Evolutionary conservation across 768 basidiomycete genomes (phyloP), one percentile per base, ranked within the genome.

Genomic region (Cubamyces sp.): DNA sequence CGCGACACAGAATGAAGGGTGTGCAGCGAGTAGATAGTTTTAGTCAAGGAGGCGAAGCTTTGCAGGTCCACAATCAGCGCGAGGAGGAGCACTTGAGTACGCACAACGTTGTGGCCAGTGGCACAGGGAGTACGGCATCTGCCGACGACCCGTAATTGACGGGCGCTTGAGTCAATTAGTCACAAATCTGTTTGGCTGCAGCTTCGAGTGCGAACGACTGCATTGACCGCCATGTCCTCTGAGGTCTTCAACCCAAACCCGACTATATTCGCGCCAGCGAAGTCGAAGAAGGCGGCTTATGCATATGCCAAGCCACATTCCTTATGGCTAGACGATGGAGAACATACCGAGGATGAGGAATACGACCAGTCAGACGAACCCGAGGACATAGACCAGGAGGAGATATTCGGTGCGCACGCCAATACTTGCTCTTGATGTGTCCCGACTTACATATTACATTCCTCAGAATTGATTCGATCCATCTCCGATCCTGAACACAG

Each of bases 401-500:
- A 98, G 75, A 86, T 98, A 52, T 98, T 90, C 70, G 96, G 96
- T 96, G 67, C 51, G 75, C 66, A 6, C 12, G 12, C 15, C 12
- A 41, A 25, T n/a, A 37, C 49, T 9, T 4, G 42, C 14, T 39
- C 34, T 11, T n/a, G 21, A 34, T 28, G 7, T 23, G 1, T 3
- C 2, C 23, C 28, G 50, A 52, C 11, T 64, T n/a, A 59, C 28
- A 8, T n/a, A 47, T 58, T 42, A 62, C n/a, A 41, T 28, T 57
- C 26, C 39, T 14, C 65, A 97, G 96, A 97, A 66, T 83, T 98
- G 19, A 90, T 99, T 55, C 85, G 95, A 59, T 89, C 87, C 3
- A 98, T 98, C 47, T 89, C 89, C 54, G 96, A 98, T 70, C 96
- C 96, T 2, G 97, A 99, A 72, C 95, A 99, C 74, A 92, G 94